phyloP scores from a whole-genome alignment of 2,329 filamentous ascomycete species.

The Madurella mycetomatis region DNA sequence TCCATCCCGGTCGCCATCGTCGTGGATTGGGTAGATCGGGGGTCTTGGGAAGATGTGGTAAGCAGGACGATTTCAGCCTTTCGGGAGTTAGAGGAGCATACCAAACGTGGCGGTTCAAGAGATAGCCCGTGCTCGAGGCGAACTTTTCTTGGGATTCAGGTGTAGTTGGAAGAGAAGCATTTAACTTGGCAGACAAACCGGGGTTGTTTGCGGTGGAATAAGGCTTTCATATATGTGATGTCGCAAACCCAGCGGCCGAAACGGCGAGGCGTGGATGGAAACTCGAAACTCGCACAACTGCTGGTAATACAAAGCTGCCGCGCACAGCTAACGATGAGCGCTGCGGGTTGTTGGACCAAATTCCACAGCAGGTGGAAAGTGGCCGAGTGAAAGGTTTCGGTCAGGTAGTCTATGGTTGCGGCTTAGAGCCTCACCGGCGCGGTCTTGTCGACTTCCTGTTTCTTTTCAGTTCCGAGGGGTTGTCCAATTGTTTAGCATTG shows the following conservation, averaged over 20 bases:
- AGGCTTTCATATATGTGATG: background rate
- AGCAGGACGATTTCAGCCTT: background rate
- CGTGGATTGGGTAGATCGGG: background rate
- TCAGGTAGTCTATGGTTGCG: background rate
- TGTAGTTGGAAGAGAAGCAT: no score
- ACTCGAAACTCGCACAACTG: constrained; percentile 1
- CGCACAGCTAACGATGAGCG: constrained; percentile 4
- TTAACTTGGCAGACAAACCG: background rate
- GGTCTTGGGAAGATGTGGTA: background rate
- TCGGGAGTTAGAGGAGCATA: background rate
- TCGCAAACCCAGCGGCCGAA: background rate
- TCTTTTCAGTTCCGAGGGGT: no score
- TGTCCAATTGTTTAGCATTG: no score
- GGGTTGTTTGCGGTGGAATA: background rate
- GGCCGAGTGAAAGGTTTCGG: background rate
- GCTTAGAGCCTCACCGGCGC: no score
- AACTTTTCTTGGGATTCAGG: background rate
- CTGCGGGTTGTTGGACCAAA: constrained; percentile 9
- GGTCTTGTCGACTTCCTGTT: no score
- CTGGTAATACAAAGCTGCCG: constrained; percentile 15
- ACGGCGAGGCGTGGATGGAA: background rate
- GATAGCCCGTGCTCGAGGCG: background rate
- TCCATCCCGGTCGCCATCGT: constrained; percentile 48
- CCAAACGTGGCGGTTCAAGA: background rate
- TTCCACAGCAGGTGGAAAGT: background rate